Evolutionary conservation across 129 eudicot species (phyloP), one percentile per base, ranked within the genome.

Genomic region (Tagetes patula): DNA sequence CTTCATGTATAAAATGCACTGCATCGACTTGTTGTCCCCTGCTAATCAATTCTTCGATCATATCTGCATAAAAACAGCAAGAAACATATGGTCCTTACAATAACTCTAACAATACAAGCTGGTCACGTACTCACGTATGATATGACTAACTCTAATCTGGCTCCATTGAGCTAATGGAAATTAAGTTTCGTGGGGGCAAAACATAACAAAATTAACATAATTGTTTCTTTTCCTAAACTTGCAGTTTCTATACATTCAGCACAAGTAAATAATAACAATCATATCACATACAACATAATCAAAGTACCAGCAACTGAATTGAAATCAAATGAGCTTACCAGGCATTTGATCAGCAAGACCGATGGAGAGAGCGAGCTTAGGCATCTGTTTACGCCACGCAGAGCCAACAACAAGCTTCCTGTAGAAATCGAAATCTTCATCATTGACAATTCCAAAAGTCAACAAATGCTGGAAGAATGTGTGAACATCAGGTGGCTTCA

Each of bases 21-120:
- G 98, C 98, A 83, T 94, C 98, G 73, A 94, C 98, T 80, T 90
- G 98, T 64, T 94, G 98, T 68, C 98, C 98, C 84, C 82, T 86
- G 87, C 98, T 91, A 53, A 94, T 94, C 37, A 94, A 70, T 75
- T 94, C 98, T 85, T 94, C 93, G 81, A 94, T 94, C 98, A 94
- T 88, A 72, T 88, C 98, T 94, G 96, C 78, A 68, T 40, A 59
- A 7, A 40, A 55, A 41, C 63, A 56, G 1, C 67, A 55, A 56
- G 32, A 10, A 73, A 61, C 49, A 63, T 12, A 63, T 1, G 48
- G 10, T 13, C 13, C 6, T 59, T 13, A 40, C 30, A 61, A 62
- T 30, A 14, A 3, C 6, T 54, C 34, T 8, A 58, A 31, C 40
- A 20, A 20, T 20, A 20, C 27, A 20, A 20, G 27, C 27, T 20